Conservation (phyloP, 306 rosid species). For the Astragalus glycyphyllos region DNA sequence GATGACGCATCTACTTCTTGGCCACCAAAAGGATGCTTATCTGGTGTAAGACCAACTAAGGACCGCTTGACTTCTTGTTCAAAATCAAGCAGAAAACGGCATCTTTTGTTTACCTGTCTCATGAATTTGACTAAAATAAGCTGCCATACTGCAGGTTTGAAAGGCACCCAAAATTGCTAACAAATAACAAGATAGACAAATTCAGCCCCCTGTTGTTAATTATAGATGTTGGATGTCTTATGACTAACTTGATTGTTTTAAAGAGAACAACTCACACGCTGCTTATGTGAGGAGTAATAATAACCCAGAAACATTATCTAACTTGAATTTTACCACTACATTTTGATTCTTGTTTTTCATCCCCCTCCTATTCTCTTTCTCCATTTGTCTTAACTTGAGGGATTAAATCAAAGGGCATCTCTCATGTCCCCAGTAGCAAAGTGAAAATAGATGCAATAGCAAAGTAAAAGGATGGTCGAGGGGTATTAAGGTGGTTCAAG, state of each 20-base stretch:
- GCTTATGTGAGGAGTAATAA: not conserved
- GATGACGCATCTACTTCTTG: constrained; percentile 88
- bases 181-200: not conserved
- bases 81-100: constrained; percentile 93
- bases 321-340: not conserved
- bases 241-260: not conserved
- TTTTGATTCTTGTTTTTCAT: not conserved
- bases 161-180: constrained; percentile 18
- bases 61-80: constrained; percentile 64
- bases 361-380: not conserved
- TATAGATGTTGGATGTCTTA: not conserved
- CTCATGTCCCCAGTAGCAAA: constrained; percentile 33
- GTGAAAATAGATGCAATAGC: constrained; percentile 20
- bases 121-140: constrained; percentile 39
- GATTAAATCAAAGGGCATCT: constrained; percentile 21
- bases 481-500: constrained; percentile 15
- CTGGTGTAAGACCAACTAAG: constrained; percentile 58
- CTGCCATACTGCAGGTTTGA: not conserved
- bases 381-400: not conserved
- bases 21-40: constrained; percentile 82
- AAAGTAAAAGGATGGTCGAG: not conserved
- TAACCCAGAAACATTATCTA: not conserved
- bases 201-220: constrained; percentile 29
- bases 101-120: constrained; percentile 91
- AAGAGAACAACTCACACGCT: not conserved